phyloP scores from a whole-genome alignment of 192 early-diverging fungal species.

The Linnemannia zychae region DNA sequence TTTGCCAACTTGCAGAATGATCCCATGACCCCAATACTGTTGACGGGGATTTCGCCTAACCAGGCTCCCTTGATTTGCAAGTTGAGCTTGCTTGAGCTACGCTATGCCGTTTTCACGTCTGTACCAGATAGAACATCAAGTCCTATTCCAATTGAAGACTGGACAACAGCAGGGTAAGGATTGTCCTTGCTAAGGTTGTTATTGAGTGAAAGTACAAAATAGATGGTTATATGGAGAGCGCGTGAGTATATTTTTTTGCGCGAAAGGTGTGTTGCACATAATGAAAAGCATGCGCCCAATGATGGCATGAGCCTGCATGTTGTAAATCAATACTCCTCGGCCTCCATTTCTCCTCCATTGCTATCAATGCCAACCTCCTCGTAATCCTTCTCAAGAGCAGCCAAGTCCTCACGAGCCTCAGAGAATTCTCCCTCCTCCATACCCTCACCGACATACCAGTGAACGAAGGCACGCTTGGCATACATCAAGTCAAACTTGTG shows the following conservation, averaged over 20 bases:
- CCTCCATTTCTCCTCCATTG: no score
- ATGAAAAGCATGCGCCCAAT: no score
- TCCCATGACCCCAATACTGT: not conserved
- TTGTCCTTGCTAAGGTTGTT: not conserved
- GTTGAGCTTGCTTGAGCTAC: not conserved
- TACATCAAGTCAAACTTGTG: constrained; percentile 99
- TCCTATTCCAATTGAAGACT: constrained; percentile 21
- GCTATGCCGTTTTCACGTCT: not conserved
- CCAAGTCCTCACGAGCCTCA: constrained; percentile 99
- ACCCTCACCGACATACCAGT: constrained; percentile 99
- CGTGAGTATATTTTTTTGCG: no score
- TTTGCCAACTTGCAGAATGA: not conserved
- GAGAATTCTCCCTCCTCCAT: constrained; percentile 99
- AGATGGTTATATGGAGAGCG: no score
- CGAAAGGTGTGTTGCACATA: no score
- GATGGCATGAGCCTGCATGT: no score
- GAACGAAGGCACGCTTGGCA: constrained; percentile 99
- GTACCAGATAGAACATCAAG: constrained; percentile 26
- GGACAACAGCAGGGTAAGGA: not conserved
- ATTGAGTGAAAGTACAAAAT: not conserved
- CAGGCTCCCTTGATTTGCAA: not conserved
- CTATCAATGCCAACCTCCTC: constrained; percentile 97
- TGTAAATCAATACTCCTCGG: no score
- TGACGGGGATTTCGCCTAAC: not conserved
- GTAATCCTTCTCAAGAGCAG: constrained; percentile 99